Base-by-base conservation (phyloP, 192 early-diverging fungal species). In the Coemansia umbellata region DNA sequence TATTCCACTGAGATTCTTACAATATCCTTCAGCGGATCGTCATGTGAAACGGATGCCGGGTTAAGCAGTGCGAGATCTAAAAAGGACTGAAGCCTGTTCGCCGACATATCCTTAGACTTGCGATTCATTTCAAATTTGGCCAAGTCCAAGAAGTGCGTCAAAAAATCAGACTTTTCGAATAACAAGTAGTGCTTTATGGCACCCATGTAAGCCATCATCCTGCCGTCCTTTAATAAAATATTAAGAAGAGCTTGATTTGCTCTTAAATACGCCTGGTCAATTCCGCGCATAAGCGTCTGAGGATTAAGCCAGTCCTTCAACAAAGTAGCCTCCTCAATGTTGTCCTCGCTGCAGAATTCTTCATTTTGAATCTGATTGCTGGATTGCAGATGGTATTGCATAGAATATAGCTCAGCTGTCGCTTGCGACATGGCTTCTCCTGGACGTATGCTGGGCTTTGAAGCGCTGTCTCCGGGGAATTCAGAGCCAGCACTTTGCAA, bases 121-220 rank as follows among this genome's bases (percentile, higher is more conserved):
- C 67, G 58, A 26, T n/a, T 57, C 28, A 84, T 80, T 33, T 84
- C 81, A 28, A 54, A 30, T 37, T 64, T 59, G 11, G 92, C 92
- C 26, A 97, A 72, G 61, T 99, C 97, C 36, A 99, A 59, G 63
- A 99, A 99, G 35, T 94, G 93, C 2, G 85, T 90, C 37, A 99
- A 66, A 58, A 88, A 99, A 60, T 99, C 97, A 0, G 90, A 90
- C 60, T 91, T 90, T 60, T 95, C 91, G 52, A 97, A 79, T 48
- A 99, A 78, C 41, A 95, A 88, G 66, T 92, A 95, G 31, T 85
- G 87, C 72, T 99, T 99, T 19, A 97, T 67, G 4, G 93, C 95
- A 74, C 87, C 62, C 63, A 95, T 74, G 17, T 92, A 77, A 17
- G 74, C 81, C 45, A 93, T 76, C 17, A 97, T 74, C 53, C 88